A percentile compares a stretch with the other conserved stretches of the same genome.
phyloP scores from a whole-genome alignment of 192 early-diverging fungal genomes.

The Coemansia sp. region DNA sequence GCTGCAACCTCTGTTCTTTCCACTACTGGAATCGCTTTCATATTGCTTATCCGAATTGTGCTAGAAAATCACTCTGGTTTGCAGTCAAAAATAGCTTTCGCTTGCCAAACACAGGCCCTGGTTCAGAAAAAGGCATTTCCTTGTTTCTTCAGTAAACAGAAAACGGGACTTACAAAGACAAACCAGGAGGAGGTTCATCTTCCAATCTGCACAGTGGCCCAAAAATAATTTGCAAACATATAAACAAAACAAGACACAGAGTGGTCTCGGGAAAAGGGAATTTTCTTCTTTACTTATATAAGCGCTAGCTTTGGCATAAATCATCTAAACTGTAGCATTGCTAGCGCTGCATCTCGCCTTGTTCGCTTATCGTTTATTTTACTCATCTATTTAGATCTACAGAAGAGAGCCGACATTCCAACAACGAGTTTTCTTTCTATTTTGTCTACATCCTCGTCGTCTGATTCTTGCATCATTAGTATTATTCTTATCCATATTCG shows the following conservation, averaged over 20 bases:
- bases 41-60: background rate
- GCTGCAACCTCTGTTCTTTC: slow-evolving; percentile 4
- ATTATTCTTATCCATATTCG: slow-evolving; percentile 13
- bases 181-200: background rate
- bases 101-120: background rate
- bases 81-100: slow-evolving; percentile 2
- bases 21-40: background rate
- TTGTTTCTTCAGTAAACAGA: slow-evolving; percentile 7
- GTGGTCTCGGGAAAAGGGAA: background rate
- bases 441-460: background rate
- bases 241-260: background rate
- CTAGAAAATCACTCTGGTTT: background rate
- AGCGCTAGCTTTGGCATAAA: slow-evolving; percentile 7
- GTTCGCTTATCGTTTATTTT: background rate
- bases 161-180: slow-evolving; percentile 2
- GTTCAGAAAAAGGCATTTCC: background rate
- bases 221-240: slow-evolving; percentile 4
- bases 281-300: background rate
- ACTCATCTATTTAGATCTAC: background rate
- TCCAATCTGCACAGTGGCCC: slow-evolving; percentile 2
- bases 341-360: slow-evolving; percentile 2
- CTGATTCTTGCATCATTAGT: slow-evolving; percentile 3
- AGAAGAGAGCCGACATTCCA: background rate
- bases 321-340: slow-evolving; percentile 9
- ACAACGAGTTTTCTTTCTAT: background rate